Base-by-base conservation (phyloP, 176 grass and related monocot species). In the Aegilops longissima region DNA sequence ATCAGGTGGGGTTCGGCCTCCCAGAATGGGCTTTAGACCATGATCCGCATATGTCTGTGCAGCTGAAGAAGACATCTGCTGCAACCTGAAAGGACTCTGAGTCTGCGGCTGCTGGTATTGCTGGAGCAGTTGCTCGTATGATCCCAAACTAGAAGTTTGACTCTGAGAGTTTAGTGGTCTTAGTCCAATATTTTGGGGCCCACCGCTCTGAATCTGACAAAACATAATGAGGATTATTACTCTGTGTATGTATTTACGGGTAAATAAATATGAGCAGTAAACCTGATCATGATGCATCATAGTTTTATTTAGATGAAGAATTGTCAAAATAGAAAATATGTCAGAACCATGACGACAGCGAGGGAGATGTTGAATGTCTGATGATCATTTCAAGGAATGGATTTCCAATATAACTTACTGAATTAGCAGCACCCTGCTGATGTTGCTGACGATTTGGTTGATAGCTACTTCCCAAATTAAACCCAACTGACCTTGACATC, bases 81-180 rank as follows among this genome's bases (percentile, higher is more conserved):
- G 97, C 16, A 94, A 80, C 69, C 92, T 74, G 87, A 94, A 96
- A 87, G 87, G 84, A 84, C 78, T 93, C 91, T 94, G 97, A 82
- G 75, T 61, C 38, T 91, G 96, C 12, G 83, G 88, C 14, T 94
- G 97, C 75, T 98, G 94, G 80, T 91, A 96, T 86, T 99, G 97
- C 85, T 91, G 97, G 38, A 99, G 81, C 73, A 96, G 90, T 92
- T 96, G 97, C 75, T 99, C 97, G 64, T 99, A 99, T 68, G 79
- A 85, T 51, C 88, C 92, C 64, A 96, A 83, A 77, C 87, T 87
- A 88, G 92, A 92, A 73, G 80, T 88, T 77, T 93, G 85, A 87
- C 79, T 92, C 49, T 25, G 78, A 75, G 90, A 86, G 31, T 89
- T 93, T 34, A 91, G 80, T 7, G 94, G 85, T 88, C 94, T 94